Base-by-base conservation (phyloP, 2,329 filamentous ascomycete genomes). In the Rutstroemia sp. region DNA sequence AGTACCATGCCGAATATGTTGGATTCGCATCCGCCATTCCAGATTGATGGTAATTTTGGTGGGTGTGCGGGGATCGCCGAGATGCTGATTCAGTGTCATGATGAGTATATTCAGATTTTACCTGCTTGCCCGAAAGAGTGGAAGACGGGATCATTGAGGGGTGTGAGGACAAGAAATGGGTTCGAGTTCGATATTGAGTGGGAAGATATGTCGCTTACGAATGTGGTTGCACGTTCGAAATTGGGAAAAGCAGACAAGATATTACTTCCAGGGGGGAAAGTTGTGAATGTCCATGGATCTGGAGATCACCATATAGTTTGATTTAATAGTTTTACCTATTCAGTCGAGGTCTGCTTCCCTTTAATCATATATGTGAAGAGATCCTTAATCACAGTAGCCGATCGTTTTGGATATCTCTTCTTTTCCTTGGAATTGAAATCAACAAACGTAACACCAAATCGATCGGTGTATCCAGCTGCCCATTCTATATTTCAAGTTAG, bases 351-450 rank as follows among this genome's bases (percentile, higher is more conserved):
- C 49, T 42, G 50, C 46, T 75, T 76, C 72, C 85, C 85, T 74
- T 81, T 77, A 62, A 91, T 84, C 65, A 89, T 77, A 63, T 79
- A 78, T 39, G 83, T 80, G 69, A 92, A 92, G 58, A 92, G 78
- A 56, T 82, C 77, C 63, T 82, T 80, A 65, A 95, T 79, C 66
- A 81, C 79, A 70, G 77, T 80, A 16, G 88, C 88, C 68, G 87
- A 92, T 79, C 90, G 88, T 80, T 95, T 95, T 37, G 90, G 86
- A 63, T 85, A 79, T 52, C 89, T 77, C 75, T 85, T 88, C 77
- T 94, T 90, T 44, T 82, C 84, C 65, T 88, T 80, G 61, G 56
- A 58, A 42, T 81, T 74, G 68, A 92, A 94, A 71, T 94, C 88
- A 49, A 94, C 88, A 66, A 80, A 92, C 2, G 85, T 89, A 54